Conservation (phyloP, 805 yeast species). For the Candida succiphila region DNA sequence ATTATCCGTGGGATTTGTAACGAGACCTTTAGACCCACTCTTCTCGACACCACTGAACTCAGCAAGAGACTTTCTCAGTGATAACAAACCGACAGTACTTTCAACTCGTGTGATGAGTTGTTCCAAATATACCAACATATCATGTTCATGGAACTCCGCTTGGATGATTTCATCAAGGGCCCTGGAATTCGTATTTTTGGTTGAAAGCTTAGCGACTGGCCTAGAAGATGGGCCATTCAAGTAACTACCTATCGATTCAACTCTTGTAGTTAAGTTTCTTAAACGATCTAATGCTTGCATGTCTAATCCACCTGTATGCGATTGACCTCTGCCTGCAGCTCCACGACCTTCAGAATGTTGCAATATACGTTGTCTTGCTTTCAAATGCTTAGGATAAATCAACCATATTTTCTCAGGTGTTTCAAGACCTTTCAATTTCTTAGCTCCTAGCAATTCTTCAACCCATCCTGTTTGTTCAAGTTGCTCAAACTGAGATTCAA, state of each 20-base stretch:
- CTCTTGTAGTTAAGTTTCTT: constrained; percentile 41
- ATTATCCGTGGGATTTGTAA: too few species aligned
- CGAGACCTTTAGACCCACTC: too few species aligned
- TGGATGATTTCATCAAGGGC: neutral
- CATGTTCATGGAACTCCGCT: constrained; percentile 20
- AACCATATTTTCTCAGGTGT: constrained; percentile 81
- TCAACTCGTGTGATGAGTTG: constrained; percentile 65
- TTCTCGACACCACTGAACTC: too few species aligned
- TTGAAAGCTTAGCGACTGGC: constrained; percentile 3
- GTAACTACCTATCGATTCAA: constrained; percentile 49
- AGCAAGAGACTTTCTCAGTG: neutral
- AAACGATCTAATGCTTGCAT: constrained; percentile 25
- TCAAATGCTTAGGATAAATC: constrained; percentile 59
- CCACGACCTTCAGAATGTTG: constrained; percentile 22
- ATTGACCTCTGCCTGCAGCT: constrained; percentile 14
- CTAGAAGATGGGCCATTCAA: constrained; percentile 30
- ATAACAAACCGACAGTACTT: constrained; percentile 27
- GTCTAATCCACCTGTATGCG: constrained; percentile 20
- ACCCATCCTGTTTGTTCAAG: constrained; percentile 63
- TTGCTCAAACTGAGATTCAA: constrained; percentile 56
- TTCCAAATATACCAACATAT: constrained; percentile 47
- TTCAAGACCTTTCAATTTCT: constrained; percentile 88
- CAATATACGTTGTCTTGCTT: constrained; percentile 43
- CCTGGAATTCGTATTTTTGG: neutral
- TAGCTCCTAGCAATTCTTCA: constrained; percentile 68